phyloP scores from a whole-genome alignment of 73 alveolate genomes.

The Paramecium sonneborni region DNA sequence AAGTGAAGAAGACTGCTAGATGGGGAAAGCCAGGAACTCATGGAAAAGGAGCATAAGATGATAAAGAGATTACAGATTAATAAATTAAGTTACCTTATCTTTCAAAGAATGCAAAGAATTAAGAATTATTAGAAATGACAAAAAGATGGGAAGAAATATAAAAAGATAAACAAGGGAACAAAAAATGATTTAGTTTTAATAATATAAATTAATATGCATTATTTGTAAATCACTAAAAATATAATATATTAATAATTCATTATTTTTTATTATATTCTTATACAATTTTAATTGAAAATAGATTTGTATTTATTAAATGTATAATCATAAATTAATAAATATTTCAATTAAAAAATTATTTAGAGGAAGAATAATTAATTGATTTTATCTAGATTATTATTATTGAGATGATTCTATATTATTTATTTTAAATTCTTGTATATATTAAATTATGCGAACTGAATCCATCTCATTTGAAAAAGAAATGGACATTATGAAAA shows the following conservation, averaged over 20 bases:
- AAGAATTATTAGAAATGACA: not conserved
- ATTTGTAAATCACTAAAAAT: no score
- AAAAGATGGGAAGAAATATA: not conserved
- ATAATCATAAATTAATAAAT: no score
- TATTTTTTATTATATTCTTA: no score
- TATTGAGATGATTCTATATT: not conserved
- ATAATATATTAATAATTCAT: no score
- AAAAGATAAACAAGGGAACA: not conserved
- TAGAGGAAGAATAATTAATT: no score
- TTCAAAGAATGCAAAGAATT: not conserved
- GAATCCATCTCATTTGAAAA: not conserved
- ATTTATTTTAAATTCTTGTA: not conserved
- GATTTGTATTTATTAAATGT: no score
- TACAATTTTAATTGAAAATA: no score
- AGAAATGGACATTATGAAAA: not conserved
- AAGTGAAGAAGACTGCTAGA: not conserved
- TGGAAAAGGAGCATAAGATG: not conserved
- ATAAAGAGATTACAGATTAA: not conserved
- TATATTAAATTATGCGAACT: not conserved
- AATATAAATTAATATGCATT: not conserved
- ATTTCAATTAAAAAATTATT: no score
- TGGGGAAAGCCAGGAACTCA: slow-evolving; percentile 41
- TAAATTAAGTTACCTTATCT: not conserved
- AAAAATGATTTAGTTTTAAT: not conserved
- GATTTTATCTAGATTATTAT: not conserved